Evolutionary conservation across 2,329 filamentous ascomycete genomes (phyloP).

Genomic region (Penicillium sp.): DNA sequence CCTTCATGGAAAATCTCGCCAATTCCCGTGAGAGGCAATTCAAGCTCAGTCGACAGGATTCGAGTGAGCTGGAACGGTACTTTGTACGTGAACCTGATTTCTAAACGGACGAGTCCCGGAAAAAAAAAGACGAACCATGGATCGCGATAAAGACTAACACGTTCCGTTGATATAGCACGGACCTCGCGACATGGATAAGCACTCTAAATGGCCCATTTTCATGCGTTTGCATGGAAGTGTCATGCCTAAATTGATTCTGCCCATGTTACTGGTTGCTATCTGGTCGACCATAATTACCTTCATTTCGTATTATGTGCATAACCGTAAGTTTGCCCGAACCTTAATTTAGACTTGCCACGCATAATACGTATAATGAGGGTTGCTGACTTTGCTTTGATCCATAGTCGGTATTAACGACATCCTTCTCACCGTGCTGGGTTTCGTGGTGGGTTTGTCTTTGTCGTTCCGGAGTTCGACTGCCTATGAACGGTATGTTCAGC

Average conservation of each 20-base stretch:
- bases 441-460: constrained; percentile 74
- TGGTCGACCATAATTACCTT: constrained; percentile 69
- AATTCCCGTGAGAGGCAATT: constrained; percentile 34
- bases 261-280: constrained; percentile 59
- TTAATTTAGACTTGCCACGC: background rate
- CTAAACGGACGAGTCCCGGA: background rate
- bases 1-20: constrained; percentile 35
- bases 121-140: background rate
- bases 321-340: constrained; percentile 28
- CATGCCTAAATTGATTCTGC: constrained; percentile 71
- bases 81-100: constrained; percentile 49
- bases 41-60: constrained; percentile 24
- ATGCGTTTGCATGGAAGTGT: constrained; percentile 75
- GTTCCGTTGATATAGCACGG: constrained; percentile 25
- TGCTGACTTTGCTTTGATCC: background rate
- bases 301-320: constrained; percentile 50
- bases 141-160: background rate
- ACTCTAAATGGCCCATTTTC: constrained; percentile 78
- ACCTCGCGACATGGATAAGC: constrained; percentile 68
- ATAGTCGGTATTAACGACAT: constrained; percentile 62
- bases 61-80: constrained; percentile 60
- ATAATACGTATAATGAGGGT: background rate
- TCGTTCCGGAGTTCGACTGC: constrained; percentile 76
- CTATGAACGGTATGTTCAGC: constrained; percentile 60
- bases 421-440: constrained; percentile 75